phyloP scores from a whole-genome alignment of 176 grass and related monocot species.

The Oryza brachyantha region DNA sequence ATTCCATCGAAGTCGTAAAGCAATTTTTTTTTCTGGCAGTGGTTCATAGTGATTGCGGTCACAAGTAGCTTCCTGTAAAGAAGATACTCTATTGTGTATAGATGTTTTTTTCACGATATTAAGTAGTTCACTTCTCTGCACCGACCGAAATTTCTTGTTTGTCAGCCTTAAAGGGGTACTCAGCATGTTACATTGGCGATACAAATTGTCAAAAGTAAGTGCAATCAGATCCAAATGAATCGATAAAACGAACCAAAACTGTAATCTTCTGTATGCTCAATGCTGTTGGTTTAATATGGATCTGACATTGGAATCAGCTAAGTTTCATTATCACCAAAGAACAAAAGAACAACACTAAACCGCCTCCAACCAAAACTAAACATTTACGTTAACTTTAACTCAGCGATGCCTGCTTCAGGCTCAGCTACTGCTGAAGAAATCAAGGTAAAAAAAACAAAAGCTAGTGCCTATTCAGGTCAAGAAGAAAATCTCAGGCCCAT shows the following conservation, averaged over 20 bases:
- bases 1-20: not conserved
- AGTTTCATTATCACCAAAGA: not conserved
- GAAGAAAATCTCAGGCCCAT: not conserved
- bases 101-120: not conserved
- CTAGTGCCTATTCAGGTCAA: not conserved
- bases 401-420: not conserved
- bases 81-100: not conserved
- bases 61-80: not conserved
- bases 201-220: not conserved
- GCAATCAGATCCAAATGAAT: not conserved
- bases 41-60: not conserved
- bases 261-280: not conserved
- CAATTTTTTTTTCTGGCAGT: not conserved
- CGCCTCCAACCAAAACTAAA: not conserved
- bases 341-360: not conserved
- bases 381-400: not conserved
- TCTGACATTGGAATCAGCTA: not conserved
- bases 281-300: not conserved
- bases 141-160: not conserved
- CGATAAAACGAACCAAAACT: not conserved
- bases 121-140: not conserved
- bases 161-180: not conserved
- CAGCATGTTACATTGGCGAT: not conserved
- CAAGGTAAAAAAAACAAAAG: not conserved
- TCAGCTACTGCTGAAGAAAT: not conserved